Evolutionary conservation across 2,329 filamentous ascomycete species (phyloP), one percentile per base, ranked within the genome.

Genomic region (Aspergillaceae sp.): DNA sequence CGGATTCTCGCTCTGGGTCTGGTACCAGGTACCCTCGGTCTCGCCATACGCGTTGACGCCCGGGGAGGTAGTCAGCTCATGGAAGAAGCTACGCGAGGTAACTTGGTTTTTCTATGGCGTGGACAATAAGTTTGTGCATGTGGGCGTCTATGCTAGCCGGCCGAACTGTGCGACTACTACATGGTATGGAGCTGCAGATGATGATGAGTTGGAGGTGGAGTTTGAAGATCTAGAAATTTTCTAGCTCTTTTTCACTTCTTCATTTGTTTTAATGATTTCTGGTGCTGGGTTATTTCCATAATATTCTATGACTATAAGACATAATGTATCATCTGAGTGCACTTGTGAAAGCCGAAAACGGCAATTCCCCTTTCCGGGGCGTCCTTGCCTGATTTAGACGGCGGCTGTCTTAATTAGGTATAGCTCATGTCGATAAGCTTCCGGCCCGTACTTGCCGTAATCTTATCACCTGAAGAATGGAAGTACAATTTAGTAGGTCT

Each of bases 51-150:
- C 56, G 2, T 34, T 38, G 55, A 60, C 60, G 48, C 59, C 69
- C 2, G 67, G 64, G 27, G 67, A 66, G n/a, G 65, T 71, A 42
- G 64, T 64, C 19, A 65, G 61, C 44, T 64, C 66, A 19, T 80
- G 77, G 77, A 77, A 74, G 63, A 80, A 80, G 59, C 59, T 79
- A 53, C 60, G 77, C 4, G 77, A 80, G 60, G 74, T 80, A 29
- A 78, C 75, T n/a, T 79, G 75, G 71, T 80, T 80, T 60, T 80
- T 80, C 57, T 78, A 74, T 62, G 76, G 75, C 5, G 73, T 78
- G 8, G 76, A 79, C 51, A 75, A 78, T 51, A 80, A 80, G 57
- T 74, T 69, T 28, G 69, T 80, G 26, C 69, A 76, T 53, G 75
- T 80, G 27, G 77, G 77, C 2, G 77, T 78, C 35, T 80, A 80